These are phyloP conservation scores for Limtongia smithiae DNA, from an alignment of 805 yeast genomes.

Conservation along the genomic window DNA sequence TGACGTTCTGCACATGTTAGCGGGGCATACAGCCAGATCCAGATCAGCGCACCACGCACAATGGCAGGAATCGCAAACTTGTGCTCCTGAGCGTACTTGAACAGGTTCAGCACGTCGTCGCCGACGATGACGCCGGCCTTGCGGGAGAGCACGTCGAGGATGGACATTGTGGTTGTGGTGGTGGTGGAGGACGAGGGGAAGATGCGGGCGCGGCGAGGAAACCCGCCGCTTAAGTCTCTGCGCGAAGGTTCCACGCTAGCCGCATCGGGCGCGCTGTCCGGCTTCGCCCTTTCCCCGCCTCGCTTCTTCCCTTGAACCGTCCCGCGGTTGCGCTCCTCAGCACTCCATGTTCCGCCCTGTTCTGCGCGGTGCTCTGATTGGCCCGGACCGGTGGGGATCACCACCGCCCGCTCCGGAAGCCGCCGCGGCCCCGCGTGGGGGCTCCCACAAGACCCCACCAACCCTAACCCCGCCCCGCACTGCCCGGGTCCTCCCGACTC, in stretches of 20 bases:
- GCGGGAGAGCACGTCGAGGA: conserved; percentile 73
- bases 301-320: not conserved
- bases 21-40: not conserved
- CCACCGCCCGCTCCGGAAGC: no score
- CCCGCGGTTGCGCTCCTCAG: no score
- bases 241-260: not conserved
- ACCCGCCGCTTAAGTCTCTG: not conserved
- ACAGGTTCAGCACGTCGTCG: conserved; percentile 77
- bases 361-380: no score
- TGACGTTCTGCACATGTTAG: conserved; percentile 55
- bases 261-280: not conserved
- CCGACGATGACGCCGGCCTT: conserved; percentile 98
- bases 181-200: conserved; percentile 1
- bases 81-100: conserved; percentile 88
- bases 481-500: no score
- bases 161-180: conserved; percentile 32
- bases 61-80: conserved; percentile 98
- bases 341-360: no score
- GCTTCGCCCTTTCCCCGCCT: not conserved
- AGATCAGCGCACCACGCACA: conserved; percentile 24
- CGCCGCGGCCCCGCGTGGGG: no score
- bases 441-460: no score
- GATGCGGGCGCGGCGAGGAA: no score
- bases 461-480: no score
- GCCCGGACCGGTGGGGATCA: no score